Conservation (phyloP, 2,329 filamentous ascomycete species). For the Cladosporium sp. region DNA sequence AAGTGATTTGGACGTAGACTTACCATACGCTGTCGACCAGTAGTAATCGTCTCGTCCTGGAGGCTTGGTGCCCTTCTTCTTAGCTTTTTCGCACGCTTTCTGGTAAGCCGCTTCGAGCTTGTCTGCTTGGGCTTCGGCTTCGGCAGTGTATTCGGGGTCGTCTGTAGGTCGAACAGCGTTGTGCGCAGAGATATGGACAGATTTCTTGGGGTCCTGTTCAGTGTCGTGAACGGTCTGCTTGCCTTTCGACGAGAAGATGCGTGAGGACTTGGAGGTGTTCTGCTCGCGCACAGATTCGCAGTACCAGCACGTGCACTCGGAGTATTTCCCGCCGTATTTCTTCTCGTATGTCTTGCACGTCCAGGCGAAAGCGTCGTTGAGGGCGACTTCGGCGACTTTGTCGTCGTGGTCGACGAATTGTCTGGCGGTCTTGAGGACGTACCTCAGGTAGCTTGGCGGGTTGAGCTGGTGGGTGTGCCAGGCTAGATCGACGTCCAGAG, state of each 20-base stretch:
- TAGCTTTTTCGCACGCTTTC: conserved; percentile 39
- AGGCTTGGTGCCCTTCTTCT: conserved; percentile 39
- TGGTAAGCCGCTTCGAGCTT: conserved; percentile 59
- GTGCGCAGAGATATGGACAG: conserved; percentile 72
- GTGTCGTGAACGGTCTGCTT: conserved; percentile 41
- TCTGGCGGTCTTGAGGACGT: conserved; percentile 49
- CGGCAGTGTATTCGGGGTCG: conserved; percentile 27
- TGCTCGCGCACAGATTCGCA: conserved; percentile 69
- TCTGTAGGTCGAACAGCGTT: conserved; percentile 57
- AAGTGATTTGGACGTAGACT: neutral
- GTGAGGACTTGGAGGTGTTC: conserved; percentile 51
- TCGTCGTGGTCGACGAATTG: conserved; percentile 81
- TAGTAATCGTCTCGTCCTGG: conserved; percentile 41
- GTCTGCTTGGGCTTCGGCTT: conserved; percentile 32
- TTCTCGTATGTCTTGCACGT: conserved; percentile 71
- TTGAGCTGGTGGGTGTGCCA: conserved; percentile 82
- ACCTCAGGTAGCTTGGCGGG: conserved; percentile 62
- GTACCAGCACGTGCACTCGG: conserved; percentile 80
- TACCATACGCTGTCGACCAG: conserved; percentile 45
- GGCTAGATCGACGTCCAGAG: conserved; percentile 71
- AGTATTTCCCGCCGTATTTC: conserved; percentile 66
- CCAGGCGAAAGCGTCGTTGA: conserved; percentile 69
- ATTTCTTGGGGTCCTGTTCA: conserved; percentile 54
- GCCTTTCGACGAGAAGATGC: conserved; percentile 46
- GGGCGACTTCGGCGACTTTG: conserved; percentile 69